Evolutionary conservation across 2,329 filamentous ascomycete species (phyloP).

Genomic region (Paecilomyces niveus): DNA sequence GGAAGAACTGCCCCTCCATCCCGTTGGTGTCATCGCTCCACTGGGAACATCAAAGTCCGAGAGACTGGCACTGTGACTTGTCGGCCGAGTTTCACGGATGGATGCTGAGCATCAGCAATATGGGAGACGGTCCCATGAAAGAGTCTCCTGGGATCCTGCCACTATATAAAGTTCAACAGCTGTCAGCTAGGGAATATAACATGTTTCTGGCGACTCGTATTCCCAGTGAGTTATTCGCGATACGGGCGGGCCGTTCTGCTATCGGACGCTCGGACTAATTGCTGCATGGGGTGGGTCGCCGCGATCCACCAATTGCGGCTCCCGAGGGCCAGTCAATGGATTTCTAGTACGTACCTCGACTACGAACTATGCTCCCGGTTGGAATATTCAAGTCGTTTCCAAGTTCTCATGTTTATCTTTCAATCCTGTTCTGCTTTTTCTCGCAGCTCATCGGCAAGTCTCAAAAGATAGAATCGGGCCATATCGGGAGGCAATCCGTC

Average conservation of each 20-base stretch:
- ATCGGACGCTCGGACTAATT: neutral
- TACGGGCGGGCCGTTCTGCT: neutral
- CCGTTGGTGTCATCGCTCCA: neutral
- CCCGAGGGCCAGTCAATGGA: no score
- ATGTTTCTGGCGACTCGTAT: neutral
- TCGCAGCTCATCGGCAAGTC: slow-evolving; percentile 62
- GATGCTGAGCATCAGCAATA: neutral
- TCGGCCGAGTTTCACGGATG: neutral
- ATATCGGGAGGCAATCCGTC: slow-evolving; percentile 56
- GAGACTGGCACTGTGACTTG: no score
- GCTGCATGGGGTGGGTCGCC: neutral
- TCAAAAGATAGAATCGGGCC: slow-evolving; percentile 65
- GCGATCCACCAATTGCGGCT: neutral
- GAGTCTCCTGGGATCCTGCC: no score
- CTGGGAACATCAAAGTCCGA: neutral
- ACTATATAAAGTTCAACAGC: no score
- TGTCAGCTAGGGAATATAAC: neutral
- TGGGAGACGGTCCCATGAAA: neutral
- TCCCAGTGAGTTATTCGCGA: neutral
- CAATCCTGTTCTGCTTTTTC: slow-evolving; percentile 14
- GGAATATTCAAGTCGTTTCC: neutral
- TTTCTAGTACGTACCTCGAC: no score
- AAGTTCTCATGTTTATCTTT: neutral
- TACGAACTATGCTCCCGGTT: neutral
- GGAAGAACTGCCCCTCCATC: neutral